A percentile compares a stretch with the other conserved stretches of the same genome.
These are phyloP conservation scores for Starmerella davenportii DNA, from an alignment of 805 yeast species.

Conservation along the genomic window DNA sequence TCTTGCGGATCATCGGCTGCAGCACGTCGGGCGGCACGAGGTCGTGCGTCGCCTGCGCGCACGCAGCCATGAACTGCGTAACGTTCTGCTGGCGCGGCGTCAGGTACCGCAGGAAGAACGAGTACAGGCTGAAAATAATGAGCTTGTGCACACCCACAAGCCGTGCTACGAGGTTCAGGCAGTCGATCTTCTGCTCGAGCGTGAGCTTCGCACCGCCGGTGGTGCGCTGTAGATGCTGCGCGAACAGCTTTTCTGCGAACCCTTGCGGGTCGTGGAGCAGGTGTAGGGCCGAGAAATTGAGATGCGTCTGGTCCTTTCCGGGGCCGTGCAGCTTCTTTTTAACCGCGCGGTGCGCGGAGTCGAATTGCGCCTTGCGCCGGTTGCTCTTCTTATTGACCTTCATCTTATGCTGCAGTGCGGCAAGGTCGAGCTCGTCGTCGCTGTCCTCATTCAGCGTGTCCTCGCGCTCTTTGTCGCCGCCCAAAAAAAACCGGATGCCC, in stretches of 20 bases:
- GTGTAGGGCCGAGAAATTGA: slow-evolving; percentile 90
- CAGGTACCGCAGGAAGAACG: slow-evolving; percentile 71
- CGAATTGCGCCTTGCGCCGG: slow-evolving; percentile 66
- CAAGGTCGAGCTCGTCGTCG: slow-evolving; percentile 45
- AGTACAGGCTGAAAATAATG: slow-evolving; percentile 74
- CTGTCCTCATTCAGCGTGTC: slow-evolving; percentile 69
- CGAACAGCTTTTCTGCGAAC: slow-evolving; percentile 72
- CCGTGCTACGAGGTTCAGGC: slow-evolving; percentile 75
- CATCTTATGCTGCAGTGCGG: slow-evolving; percentile 59
- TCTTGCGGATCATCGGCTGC: slow-evolving; percentile 61
- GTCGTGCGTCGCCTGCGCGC: slow-evolving; percentile 93
- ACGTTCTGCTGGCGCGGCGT: slow-evolving; percentile 91
- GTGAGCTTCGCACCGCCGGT: slow-evolving; percentile 53
- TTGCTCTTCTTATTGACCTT: slow-evolving; percentile 65
- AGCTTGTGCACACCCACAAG: slow-evolving; percentile 88
- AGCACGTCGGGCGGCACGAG: slow-evolving; percentile 91
- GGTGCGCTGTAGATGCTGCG: slow-evolving; percentile 34
- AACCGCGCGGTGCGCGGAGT: slow-evolving; percentile 47
- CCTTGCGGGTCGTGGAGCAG: slow-evolving; percentile 93
- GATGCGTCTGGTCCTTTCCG: slow-evolving; percentile 43
- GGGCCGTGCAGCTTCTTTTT: slow-evolving; percentile 34
- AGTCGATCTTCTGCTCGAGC: slow-evolving; percentile 73
- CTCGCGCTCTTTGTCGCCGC: slow-evolving; percentile 88
- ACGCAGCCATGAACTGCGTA: slow-evolving; percentile 89
- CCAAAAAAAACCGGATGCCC: slow-evolving; percentile 79